A percentile compares a stretch with the other conserved stretches of the same genome.
Evolutionary conservation across 176 grass and related monocot genomes (phyloP).

Genomic region (Eragrostis nindensis): DNA sequence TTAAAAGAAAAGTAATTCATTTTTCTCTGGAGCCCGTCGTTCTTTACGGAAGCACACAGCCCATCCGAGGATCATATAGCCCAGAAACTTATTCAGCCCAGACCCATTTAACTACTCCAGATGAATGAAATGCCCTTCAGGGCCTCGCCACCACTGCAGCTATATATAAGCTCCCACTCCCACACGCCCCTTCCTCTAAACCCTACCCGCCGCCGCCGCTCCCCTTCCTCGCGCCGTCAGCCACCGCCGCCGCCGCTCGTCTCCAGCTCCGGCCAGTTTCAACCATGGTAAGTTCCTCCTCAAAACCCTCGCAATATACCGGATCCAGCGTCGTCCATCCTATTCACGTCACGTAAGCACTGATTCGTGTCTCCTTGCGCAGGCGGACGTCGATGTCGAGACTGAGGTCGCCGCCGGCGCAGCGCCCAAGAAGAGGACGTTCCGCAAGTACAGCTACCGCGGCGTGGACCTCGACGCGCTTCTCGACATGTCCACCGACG

Average conservation of each 20-base stretch:
- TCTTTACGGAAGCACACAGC: neutral
- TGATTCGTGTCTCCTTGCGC: neutral
- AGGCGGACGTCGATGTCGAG: slow-evolving; percentile 80
- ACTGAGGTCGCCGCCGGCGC: slow-evolving; percentile 61
- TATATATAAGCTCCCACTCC: slow-evolving; percentile 29
- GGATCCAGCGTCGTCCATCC: neutral
- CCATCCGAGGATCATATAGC: neutral
- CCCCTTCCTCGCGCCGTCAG: neutral
- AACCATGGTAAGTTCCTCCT: slow-evolving; percentile 33
- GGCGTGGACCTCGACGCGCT: slow-evolving; percentile 93
- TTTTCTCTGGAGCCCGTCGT: no score
- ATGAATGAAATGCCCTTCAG: neutral
- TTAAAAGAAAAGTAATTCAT: no score
- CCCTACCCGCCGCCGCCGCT: slow-evolving; percentile 36
- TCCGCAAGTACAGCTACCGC: slow-evolving; percentile 95
- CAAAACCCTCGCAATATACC: neutral
- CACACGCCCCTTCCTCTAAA: neutral
- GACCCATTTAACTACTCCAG: neutral
- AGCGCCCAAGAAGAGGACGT: slow-evolving; percentile 97
- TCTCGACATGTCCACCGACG: slow-evolving; percentile 95
- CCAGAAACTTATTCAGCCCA: neutral
- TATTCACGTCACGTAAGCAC: neutral
- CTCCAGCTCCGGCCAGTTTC: neutral
- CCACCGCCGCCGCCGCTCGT: slow-evolving; percentile 4
- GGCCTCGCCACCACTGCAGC: neutral